A percentile compares a stretch with the other conserved stretches of the same genome.
Evolutionary conservation across 768 basidiomycete species (phyloP).

Genomic region (Pilatotrama ljubarskyi): DNA sequence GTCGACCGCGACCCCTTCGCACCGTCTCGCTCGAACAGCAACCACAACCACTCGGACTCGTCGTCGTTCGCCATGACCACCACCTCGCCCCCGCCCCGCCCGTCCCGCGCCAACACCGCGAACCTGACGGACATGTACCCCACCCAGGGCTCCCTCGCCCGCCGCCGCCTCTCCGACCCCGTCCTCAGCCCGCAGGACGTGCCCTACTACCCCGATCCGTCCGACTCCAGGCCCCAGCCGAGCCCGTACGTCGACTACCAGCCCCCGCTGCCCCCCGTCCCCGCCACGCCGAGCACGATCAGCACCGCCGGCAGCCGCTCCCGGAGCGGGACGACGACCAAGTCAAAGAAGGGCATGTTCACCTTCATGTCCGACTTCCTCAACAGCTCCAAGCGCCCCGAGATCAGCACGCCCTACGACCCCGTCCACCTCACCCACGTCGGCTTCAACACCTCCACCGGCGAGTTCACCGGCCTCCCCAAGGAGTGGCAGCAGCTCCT

Average conservation of each 20-base stretch:
- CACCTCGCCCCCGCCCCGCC: slow-evolving; percentile 69
- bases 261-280: slow-evolving; percentile 21
- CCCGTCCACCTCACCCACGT: slow-evolving; percentile 99
- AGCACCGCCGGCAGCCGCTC: slow-evolving; percentile 35
- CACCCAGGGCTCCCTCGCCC: slow-evolving; percentile 38
- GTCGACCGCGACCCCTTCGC: slow-evolving; percentile 64
- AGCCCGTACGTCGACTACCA: slow-evolving; percentile 8
- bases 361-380: slow-evolving; percentile 73
- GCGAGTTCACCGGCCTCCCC: slow-evolving; percentile 96
- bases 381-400: slow-evolving; percentile 72
- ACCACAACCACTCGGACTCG: slow-evolving; percentile 30
- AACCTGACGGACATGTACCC: slow-evolving; percentile 76
- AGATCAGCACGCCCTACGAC: slow-evolving; percentile 98
- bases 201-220: slow-evolving; percentile 29
- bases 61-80: slow-evolving; percentile 32
- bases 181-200: slow-evolving; percentile 36
- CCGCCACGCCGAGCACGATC: slow-evolving; percentile 22
- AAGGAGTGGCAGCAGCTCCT: slow-evolving; percentile 99
- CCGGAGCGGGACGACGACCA: slow-evolving; percentile 45
- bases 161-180: slow-evolving; percentile 57
- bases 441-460: slow-evolving; percentile 97
- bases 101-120: slow-evolving; percentile 83
- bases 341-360: slow-evolving; percentile 63
- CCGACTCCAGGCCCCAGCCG: slow-evolving; percentile 25
- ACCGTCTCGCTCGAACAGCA: slow-evolving; percentile 29